These are phyloP conservation scores for Bauhinia variegata DNA, from an alignment of 306 rosid genomes.

Conservation along the genomic window DNA sequence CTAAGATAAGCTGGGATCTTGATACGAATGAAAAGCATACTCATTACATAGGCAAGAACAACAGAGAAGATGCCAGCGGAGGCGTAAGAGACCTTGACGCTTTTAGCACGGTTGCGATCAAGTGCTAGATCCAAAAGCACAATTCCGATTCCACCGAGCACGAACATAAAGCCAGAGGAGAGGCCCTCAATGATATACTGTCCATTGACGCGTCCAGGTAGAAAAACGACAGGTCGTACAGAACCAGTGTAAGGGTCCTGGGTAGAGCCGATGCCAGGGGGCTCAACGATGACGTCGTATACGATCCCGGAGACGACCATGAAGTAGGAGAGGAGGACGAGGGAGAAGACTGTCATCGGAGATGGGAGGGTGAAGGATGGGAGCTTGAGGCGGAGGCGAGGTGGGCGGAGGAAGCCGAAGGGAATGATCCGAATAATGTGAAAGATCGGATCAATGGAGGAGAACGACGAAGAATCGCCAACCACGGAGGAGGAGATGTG, in stretches of 20 bases:
- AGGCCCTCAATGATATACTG: constrained; percentile 94
- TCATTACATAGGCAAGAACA: constrained; percentile 76
- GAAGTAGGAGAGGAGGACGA: constrained; percentile 91
- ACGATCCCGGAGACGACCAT: constrained; percentile 94
- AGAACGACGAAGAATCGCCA: constrained; percentile 9
- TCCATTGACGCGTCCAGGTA: constrained; percentile 84
- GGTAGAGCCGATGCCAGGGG: constrained; percentile 88
- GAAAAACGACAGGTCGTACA: constrained; percentile 84
- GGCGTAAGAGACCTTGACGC: constrained; percentile 80
- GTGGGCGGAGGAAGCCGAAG: constrained; percentile 64
- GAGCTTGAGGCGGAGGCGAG: constrained; percentile 44
- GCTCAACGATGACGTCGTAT: constrained; percentile 94
- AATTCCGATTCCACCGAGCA: constrained; percentile 82
- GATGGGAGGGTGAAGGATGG: constrained; percentile 52
- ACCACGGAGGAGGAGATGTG: constrained; percentile 21
- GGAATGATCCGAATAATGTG: constrained; percentile 51
- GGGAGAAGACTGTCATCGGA: constrained; percentile 64
- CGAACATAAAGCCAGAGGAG: constrained; percentile 91
- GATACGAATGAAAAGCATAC: constrained; percentile 91
- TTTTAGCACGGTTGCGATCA: constrained; percentile 76
- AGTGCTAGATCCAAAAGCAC: constrained; percentile 78
- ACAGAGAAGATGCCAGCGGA: constrained; percentile 72
- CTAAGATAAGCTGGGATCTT: constrained; percentile 93
- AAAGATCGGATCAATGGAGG: constrained; percentile 44
- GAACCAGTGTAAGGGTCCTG: constrained; percentile 86